A percentile compares a stretch with the other conserved stretches of the same genome.
Evolutionary conservation across 2,329 filamentous ascomycete genomes (phyloP).

Genomic region (Sarocladium brachiariae): DNA sequence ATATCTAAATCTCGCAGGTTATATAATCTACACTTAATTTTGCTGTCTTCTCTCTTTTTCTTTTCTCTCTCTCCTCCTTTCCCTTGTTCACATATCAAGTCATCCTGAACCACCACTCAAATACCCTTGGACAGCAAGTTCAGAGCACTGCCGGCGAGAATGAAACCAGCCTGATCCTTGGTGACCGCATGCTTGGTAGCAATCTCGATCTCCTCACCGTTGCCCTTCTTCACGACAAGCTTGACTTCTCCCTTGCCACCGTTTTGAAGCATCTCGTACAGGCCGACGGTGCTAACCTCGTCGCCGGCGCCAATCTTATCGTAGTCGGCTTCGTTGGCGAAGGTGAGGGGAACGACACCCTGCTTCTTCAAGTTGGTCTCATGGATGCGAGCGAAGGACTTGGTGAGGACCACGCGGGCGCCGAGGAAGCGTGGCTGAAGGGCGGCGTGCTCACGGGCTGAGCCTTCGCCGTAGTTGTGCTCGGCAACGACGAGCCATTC

Average conservation of each 20-base stretch:
- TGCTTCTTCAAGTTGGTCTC: conserved; percentile 98
- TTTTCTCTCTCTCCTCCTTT: not conserved
- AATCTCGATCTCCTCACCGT: conserved; percentile 61
- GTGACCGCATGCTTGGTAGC: conserved; percentile 83
- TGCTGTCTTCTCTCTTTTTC: not conserved
- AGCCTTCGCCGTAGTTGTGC: conserved; percentile 94
- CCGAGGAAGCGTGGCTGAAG: conserved; percentile 88
- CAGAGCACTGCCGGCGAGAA: conserved; percentile 87
- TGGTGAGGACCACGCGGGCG: conserved; percentile 73
- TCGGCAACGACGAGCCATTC: conserved; percentile 95
- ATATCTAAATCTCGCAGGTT: too few relatives aligned
- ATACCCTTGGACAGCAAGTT: conserved; percentile 70
- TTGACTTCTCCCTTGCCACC: conserved; percentile 72
- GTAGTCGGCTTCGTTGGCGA: conserved; percentile 83
- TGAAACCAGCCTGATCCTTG: conserved; percentile 84
- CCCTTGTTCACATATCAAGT: too few relatives aligned
- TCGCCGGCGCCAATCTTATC: conserved; percentile 78
- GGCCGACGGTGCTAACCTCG: conserved; percentile 70
- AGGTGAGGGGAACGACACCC: conserved; percentile 89
- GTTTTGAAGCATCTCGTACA: conserved; percentile 72
- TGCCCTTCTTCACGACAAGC: conserved; percentile 56
- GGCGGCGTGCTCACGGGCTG: conserved; percentile 81
- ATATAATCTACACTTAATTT: not conserved
- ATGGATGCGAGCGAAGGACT: conserved; percentile 87
- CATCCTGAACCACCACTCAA: conserved; percentile 12